Evolutionary conservation across 805 yeast genomes (phyloP).

Genomic region (Scheffersomyces coipomensis): DNA sequence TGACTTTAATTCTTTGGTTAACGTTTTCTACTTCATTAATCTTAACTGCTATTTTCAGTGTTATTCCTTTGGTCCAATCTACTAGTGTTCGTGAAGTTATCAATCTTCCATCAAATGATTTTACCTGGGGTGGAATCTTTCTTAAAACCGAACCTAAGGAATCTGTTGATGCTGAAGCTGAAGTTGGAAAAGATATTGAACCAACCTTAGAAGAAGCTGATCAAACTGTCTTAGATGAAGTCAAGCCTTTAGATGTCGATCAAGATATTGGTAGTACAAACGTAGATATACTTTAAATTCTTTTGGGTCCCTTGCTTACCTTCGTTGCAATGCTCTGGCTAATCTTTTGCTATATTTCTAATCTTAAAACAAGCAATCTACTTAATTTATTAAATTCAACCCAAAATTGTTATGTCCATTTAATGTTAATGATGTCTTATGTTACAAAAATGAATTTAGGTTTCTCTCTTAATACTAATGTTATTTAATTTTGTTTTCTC

Average conservation of each 20-base stretch:
- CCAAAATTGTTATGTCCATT: too few relatives aligned
- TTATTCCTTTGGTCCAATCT: not conserved
- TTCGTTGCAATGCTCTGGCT: too few relatives aligned
- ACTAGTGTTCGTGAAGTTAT: not conserved
- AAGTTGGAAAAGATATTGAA: not conserved
- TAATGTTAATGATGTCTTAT: too few relatives aligned
- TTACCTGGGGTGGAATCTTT: not conserved
- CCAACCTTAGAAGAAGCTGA: not conserved
- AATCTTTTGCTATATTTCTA: too few relatives aligned
- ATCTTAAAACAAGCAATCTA: too few relatives aligned
- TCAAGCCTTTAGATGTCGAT: slow-evolving; percentile 9
- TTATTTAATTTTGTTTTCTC: too few relatives aligned
- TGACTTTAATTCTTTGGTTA: not conserved
- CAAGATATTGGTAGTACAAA: too few relatives aligned
- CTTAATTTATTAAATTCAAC: too few relatives aligned
- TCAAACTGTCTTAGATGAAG: not conserved
- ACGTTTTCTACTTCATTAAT: not conserved
- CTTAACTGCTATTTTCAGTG: not conserved
- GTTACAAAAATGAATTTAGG: too few relatives aligned
- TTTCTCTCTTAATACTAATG: too few relatives aligned
- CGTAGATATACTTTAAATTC: too few relatives aligned
- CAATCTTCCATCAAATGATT: not conserved
- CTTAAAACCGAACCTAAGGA: not conserved
- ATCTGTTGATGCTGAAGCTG: not conserved
- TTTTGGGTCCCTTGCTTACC: too few relatives aligned